Conservation (phyloP, 495 filamentous ascomycete genomes). For the Neurospora terricola region DNA sequence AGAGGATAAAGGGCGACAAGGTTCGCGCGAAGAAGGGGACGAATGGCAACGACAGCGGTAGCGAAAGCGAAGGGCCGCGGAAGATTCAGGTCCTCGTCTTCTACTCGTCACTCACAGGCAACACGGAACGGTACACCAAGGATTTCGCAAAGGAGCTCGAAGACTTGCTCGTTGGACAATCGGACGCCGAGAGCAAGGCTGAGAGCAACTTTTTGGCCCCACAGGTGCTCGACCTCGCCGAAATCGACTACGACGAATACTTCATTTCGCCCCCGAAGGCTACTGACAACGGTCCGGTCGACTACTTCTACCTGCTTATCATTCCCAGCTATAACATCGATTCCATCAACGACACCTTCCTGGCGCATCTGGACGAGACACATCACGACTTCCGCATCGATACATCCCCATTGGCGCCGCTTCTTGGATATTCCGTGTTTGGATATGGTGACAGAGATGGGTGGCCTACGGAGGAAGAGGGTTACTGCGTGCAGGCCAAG, state of each 20-base stretch:
- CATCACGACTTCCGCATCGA: conserved; percentile 95
- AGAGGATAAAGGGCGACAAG: conserved; percentile 39
- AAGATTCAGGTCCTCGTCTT: conserved; percentile 73
- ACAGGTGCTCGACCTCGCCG: conserved; percentile 65
- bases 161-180: conserved; percentile 11
- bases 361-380: conserved; percentile 77
- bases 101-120: conserved; percentile 75
- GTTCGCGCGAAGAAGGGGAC: conserved; percentile 19
- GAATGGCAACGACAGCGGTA: conserved; percentile 10
- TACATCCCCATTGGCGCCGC: conserved; percentile 63
- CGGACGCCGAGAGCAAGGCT: not conserved
- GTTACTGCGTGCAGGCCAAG: conserved; percentile 83
- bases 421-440: conserved; percentile 87
- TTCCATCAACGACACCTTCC: conserved; percentile 69
- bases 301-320: conserved; percentile 73
- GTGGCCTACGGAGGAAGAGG: conserved; percentile 83
- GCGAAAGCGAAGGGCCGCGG: conserved; percentile 9
- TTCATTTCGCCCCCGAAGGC: conserved; percentile 58
- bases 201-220: conserved; percentile 43
- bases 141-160: conserved; percentile 45
- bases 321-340: conserved; percentile 90
- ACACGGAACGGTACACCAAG: conserved; percentile 60
- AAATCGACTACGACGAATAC: conserved; percentile 85
- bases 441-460: conserved; percentile 84
- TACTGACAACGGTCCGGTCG: conserved; percentile 22